phyloP scores from a whole-genome alignment of 2,329 filamentous ascomycete species.

The Sarocladium kiliense region DNA sequence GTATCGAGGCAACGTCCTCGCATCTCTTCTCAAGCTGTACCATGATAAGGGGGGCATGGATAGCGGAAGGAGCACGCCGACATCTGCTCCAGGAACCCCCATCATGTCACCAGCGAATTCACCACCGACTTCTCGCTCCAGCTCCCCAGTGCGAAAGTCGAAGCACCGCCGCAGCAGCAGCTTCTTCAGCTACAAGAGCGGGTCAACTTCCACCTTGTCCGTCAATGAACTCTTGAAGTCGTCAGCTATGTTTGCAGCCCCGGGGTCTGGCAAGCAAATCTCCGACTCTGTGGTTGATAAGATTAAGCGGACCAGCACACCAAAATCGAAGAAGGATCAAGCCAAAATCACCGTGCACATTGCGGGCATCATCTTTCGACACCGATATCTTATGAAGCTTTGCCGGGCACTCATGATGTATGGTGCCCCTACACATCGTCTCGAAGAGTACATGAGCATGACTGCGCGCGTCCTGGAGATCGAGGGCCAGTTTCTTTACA shows the following conservation, averaged over 20 bases:
- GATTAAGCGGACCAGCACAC: constrained; percentile 32
- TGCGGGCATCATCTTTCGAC: constrained; percentile 67
- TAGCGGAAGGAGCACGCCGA: constrained; percentile 32
- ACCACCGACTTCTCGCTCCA: constrained; percentile 33
- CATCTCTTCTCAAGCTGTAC: constrained; percentile 67
- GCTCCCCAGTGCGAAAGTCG: constrained; percentile 29
- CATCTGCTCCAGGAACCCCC: constrained; percentile 28
- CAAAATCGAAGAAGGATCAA: constrained; percentile 33
- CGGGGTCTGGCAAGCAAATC: constrained; percentile 36
- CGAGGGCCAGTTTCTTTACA: constrained; percentile 82
- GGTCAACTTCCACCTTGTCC: constrained; percentile 38
- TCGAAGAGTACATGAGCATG: constrained; percentile 91
- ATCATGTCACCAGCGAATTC: constrained; percentile 36
- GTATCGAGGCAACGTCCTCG: constrained; percentile 69
- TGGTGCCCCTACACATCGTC: constrained; percentile 82
- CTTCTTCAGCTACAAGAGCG: constrained; percentile 33
- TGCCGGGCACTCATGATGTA: constrained; percentile 86
- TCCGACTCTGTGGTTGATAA: constrained; percentile 40
- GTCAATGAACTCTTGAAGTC: constrained; percentile 49
- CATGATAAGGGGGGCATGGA: constrained; percentile 35
- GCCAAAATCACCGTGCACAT: constrained; percentile 52
- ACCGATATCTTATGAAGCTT: constrained; percentile 78
- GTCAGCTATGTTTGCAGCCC: constrained; percentile 45
- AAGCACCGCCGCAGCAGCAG: constrained; percentile 31
- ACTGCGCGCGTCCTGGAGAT: constrained; percentile 84